phyloP scores from a whole-genome alignment of 2,329 filamentous ascomycete species.

The Microsporum canis region DNA sequence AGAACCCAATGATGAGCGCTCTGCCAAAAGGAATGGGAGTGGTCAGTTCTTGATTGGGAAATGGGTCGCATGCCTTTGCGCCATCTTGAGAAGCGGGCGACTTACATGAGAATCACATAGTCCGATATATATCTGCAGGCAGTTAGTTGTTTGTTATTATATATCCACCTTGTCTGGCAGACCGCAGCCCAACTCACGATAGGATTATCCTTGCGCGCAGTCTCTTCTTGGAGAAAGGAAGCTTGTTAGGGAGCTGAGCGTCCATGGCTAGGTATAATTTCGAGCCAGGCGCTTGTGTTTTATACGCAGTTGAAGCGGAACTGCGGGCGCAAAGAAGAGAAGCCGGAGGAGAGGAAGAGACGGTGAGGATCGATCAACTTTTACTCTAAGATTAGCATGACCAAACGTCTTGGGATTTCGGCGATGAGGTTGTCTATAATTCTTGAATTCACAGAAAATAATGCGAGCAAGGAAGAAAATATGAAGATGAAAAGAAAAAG shows the following conservation, averaged over 20 bases:
- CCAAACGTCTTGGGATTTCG: background rate
- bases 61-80: slow-evolving; percentile 6
- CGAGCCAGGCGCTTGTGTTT: background rate
- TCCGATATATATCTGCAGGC: slow-evolving; percentile 43
- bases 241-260: slow-evolving; percentile 28
- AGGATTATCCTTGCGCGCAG: slow-evolving; percentile 41
- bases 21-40: slow-evolving; percentile 23
- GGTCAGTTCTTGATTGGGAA: slow-evolving; percentile 9
- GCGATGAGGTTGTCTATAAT: background rate
- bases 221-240: slow-evolving; percentile 45
- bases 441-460: background rate
- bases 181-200: slow-evolving; percentile 32
- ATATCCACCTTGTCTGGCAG: background rate
- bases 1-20: slow-evolving; percentile 41
- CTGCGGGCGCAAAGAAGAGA: background rate
- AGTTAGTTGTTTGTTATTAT: background rate
- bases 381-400: background rate
- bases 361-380: background rate
- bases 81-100: slow-evolving; percentile 8
- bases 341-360: background rate
- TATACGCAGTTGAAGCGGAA: background rate
- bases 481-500: background rate
- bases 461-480: background rate
- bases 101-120: slow-evolving; percentile 49
- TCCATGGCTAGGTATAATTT: slow-evolving; percentile 5